Base-by-base conservation (phyloP, 345 rosid genomes). In the Populus nigra region DNA sequence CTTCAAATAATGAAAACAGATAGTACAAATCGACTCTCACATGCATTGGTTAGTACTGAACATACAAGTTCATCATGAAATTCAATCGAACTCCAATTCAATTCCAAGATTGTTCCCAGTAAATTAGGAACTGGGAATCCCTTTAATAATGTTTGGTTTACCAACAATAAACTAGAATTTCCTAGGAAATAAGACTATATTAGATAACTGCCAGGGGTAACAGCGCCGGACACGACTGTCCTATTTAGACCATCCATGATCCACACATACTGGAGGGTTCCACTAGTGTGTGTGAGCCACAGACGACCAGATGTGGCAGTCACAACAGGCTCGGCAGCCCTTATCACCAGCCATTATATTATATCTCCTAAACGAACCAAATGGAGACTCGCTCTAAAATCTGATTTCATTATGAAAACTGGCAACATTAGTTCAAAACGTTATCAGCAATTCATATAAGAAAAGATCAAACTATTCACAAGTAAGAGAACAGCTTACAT, bases 401-500 rank as follows among this genome's bases (percentile, higher is more conserved):
- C 17, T 7, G 12, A 23, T 33, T 23, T 63, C 47, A 68, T 27
- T 23, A 17, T 15, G 68, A 11, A 6, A 33, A 27, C 18, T 73
- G 55, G 33, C n/a, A 59, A 23, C 25, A 39, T 31, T 15, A 23
- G 22, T 25, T 73, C 12, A 12, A 66, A 41, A 39, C 20, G 25
- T 29, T 10, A 25, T 4, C 68, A 55, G 8, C 33, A n/a, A 36
- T 23, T 67, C 53, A 73, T 57, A 69, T n/a, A 22, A 31, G 11
- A 38, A 8, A 59, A 33, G 17, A 74, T 43, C 8, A 43, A 7
- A 25, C 41, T 2, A 29, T 23, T 15, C 7, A 69, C 5, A 29
- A 55, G 55, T 17, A 13, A 49, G 5, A 65, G 23, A 73, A 29
- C 67, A 59, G 66, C 91, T 88, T 85, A 95, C 99, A 83, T 89